Conservation (phyloP, 2,329 filamentous ascomycete species). For the Graphilbum fragrans region DNA sequence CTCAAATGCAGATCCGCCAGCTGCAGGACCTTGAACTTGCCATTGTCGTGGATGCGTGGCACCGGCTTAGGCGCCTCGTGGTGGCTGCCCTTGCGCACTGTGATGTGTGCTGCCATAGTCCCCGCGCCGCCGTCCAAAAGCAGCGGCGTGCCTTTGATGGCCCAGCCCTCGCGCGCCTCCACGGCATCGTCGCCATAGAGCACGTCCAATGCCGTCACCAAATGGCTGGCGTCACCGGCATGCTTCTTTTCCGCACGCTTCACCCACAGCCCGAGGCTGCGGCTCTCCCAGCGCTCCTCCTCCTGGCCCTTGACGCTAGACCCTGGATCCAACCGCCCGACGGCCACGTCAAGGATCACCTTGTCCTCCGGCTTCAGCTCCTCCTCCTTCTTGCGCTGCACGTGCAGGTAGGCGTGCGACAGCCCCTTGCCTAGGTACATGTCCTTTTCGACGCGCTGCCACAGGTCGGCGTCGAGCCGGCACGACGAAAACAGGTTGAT, state of each 20-base stretch:
- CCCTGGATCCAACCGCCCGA: constrained; percentile 60
- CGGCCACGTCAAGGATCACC: constrained; percentile 67
- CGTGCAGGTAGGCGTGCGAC: constrained; percentile 69
- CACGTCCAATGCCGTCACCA: constrained; percentile 72
- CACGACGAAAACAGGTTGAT: constrained; percentile 67
- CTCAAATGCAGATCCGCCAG: constrained; percentile 88
- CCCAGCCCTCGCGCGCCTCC: constrained; percentile 79
- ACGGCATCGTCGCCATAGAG: constrained; percentile 85
- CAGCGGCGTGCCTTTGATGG: constrained; percentile 61
- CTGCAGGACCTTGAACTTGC: constrained; percentile 96
- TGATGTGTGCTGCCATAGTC: constrained; percentile 61
- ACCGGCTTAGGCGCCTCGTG: constrained; percentile 54
- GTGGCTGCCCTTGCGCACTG: constrained; percentile 60
- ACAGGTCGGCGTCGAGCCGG: constrained; percentile 56
- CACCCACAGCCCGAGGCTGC: constrained; percentile 71
- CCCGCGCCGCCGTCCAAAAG: constrained; percentile 53
- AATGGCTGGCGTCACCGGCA: constrained; percentile 61
- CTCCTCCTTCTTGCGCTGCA: constrained; percentile 76
- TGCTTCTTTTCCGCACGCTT: constrained; percentile 60
- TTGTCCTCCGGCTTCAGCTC: constrained; percentile 63
- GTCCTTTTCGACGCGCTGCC: constrained; percentile 84
- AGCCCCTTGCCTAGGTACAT: constrained; percentile 66
- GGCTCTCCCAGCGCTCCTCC: constrained; percentile 59
- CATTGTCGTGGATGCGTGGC: constrained; percentile 73
- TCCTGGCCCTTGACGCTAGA: constrained; percentile 41